phyloP scores from a whole-genome alignment of 257 asterid genomes.

The Penstemon eatonii region DNA sequence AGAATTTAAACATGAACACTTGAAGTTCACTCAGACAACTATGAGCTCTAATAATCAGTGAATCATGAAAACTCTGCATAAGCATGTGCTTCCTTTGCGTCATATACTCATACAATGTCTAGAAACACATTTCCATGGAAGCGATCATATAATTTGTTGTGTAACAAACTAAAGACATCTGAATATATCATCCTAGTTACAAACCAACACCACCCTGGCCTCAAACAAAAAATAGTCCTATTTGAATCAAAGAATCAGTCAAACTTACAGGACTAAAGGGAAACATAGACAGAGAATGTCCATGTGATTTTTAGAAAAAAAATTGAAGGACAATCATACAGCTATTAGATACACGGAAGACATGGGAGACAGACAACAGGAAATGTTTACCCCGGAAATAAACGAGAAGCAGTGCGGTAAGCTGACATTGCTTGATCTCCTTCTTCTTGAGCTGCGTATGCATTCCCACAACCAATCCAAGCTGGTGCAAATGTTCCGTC shows the following conservation, averaged over 20 bases:
- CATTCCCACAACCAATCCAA: conserved; percentile 97
- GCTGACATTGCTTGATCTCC: conserved; percentile 99
- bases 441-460: conserved; percentile 93
- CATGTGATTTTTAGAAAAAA: conserved; percentile 3
- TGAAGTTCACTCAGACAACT: conserved; percentile 2
- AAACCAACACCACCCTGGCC: conserved; percentile 2
- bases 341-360: conserved; percentile 2
- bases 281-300: conserved; percentile 7
- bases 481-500: conserved; percentile 97
- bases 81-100: not conserved
- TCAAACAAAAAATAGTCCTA: not conserved
- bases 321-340: conserved; percentile 15
- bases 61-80: not conserved
- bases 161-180: not conserved
- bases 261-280: conserved; percentile 3
- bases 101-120: not conserved
- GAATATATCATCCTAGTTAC: not conserved
- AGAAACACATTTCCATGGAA: not conserved
- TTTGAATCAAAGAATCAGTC: conserved; percentile 1
- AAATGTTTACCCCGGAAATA: conserved; percentile 87
- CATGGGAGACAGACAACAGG: conserved; percentile 18
- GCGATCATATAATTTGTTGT: not conserved
- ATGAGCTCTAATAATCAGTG: not conserved
- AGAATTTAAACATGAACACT: not conserved
- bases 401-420: conserved; percentile 97